phyloP scores from a whole-genome alignment of 2,329 filamentous ascomycete genomes.

The Hypoxylon sp. region DNA sequence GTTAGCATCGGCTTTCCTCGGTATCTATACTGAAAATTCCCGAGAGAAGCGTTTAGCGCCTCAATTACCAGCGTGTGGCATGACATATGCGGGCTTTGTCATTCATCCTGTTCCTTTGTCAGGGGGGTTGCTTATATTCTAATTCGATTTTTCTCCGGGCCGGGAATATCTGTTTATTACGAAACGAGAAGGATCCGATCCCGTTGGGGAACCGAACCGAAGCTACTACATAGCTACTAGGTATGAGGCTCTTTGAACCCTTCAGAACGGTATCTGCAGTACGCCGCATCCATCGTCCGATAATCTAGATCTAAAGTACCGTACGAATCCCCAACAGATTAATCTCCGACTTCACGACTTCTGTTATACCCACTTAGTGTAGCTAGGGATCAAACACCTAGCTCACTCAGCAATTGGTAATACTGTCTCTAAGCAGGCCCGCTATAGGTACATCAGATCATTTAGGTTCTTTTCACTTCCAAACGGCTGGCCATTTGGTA shows the following conservation, averaged over 20 bases:
- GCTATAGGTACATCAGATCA: constrained; percentile 5
- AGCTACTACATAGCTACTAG: neutral
- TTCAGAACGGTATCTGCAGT: constrained; percentile 4
- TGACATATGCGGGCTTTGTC: constrained; percentile 8
- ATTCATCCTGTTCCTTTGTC: constrained; percentile 23
- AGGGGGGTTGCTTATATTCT: constrained; percentile 27
- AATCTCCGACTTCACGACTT: constrained; percentile 2
- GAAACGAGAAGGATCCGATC: constrained; percentile 16
- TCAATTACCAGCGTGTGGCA: constrained; percentile 14
- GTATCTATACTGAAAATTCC: constrained; percentile 1
- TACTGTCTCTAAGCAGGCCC: constrained; percentile 5
- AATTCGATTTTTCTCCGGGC: constrained; percentile 11
- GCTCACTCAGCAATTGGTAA: constrained; percentile 19
- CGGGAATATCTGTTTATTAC: constrained; percentile 4
- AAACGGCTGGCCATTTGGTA: too few relatives aligned
- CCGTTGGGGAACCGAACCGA: constrained; percentile 2
- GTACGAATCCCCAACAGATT: neutral
- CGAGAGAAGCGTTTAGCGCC: neutral
- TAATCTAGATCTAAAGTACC: constrained; percentile 20
- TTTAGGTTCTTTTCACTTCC: neutral
- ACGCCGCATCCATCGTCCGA: constrained; percentile 20
- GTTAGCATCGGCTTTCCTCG: constrained; percentile 6
- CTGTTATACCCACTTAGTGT: neutral
- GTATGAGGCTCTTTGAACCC: constrained; percentile 20
- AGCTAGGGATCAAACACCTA: constrained; percentile 5